A percentile compares a stretch with the other conserved stretches of the same genome.
Conservation (phyloP, 2,329 filamentous ascomycete genomes). For the Neonectria punicea region DNA sequence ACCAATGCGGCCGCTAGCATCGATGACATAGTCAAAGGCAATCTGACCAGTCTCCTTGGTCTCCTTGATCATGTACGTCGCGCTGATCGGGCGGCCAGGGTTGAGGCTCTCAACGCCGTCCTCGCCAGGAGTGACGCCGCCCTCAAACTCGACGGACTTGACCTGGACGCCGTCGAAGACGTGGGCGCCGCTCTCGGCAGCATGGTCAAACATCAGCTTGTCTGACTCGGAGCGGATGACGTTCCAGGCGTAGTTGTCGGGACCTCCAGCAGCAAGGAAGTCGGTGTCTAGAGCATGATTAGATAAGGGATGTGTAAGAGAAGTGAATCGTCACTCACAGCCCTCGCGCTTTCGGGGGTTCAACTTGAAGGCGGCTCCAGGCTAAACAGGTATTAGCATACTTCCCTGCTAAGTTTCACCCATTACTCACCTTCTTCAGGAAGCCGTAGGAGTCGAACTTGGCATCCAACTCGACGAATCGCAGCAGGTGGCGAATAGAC, state of each 20-base stretch:
- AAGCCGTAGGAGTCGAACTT: slow-evolving; percentile 55
- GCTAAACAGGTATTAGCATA: slow-evolving; percentile 3
- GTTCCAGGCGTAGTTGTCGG: slow-evolving; percentile 55
- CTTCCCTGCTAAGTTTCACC: background rate
- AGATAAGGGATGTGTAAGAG: background rate
- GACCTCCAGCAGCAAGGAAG: slow-evolving; percentile 53
- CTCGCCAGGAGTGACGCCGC: background rate
- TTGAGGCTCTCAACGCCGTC: slow-evolving; percentile 14
- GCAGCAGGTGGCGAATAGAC: slow-evolving; percentile 54
- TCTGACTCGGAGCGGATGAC: slow-evolving; percentile 59
- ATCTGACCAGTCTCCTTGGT: slow-evolving; percentile 51
- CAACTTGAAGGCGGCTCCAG: slow-evolving; percentile 54
- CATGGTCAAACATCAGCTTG: slow-evolving; percentile 56
- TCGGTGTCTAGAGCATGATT: slow-evolving; percentile 48
- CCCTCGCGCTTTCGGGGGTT: slow-evolving; percentile 46
- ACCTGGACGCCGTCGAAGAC: slow-evolving; percentile 55
- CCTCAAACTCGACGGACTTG: slow-evolving; percentile 45
- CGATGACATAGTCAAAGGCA: slow-evolving; percentile 58
- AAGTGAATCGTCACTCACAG: slow-evolving; percentile 40
- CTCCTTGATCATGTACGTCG: slow-evolving; percentile 48
- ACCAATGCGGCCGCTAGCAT: slow-evolving; percentile 59
- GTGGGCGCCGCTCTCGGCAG: slow-evolving; percentile 51
- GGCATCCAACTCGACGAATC: slow-evolving; percentile 56
- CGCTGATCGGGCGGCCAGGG: slow-evolving; percentile 49
- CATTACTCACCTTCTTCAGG: slow-evolving; percentile 47